Evolutionary conservation across 192 early-diverging fungal species (phyloP).

Genomic region (Coemansia sp.): DNA sequence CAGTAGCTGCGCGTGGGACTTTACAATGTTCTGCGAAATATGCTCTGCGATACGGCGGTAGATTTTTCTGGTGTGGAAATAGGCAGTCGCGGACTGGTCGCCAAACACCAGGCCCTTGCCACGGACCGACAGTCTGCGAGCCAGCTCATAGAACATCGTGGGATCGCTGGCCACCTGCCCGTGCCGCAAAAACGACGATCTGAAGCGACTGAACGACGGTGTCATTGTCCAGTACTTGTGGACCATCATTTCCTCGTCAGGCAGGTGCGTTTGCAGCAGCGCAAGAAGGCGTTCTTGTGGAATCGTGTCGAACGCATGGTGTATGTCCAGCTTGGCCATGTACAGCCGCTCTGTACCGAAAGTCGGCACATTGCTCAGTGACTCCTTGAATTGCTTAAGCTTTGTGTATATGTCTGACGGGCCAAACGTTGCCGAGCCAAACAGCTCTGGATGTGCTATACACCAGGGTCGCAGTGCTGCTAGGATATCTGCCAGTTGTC

Average conservation of each 20-base stretch:
- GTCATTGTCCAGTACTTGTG: conserved; percentile 60
- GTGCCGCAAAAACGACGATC: conserved; percentile 21
- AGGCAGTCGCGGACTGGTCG: conserved; percentile 67
- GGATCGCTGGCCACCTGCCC: conserved; percentile 41
- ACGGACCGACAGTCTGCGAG: conserved; percentile 44
- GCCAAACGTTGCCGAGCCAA: conserved; percentile 46
- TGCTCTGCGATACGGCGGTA: conserved; percentile 61
- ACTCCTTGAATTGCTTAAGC: conserved; percentile 47
- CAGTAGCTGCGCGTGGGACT: conserved; percentile 62
- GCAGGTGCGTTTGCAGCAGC: conserved; percentile 15
- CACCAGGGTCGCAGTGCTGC: conserved; percentile 31
- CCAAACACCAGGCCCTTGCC: conserved; percentile 64
- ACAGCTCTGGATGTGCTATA: conserved; percentile 20
- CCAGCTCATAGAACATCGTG: conserved; percentile 51
- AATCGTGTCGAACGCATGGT: conserved; percentile 79
- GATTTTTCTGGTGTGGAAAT: conserved; percentile 54
- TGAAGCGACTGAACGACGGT: conserved; percentile 29
- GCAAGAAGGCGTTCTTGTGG: conserved; percentile 63
- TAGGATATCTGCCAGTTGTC: conserved; percentile 15
- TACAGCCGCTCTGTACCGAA: conserved; percentile 43
- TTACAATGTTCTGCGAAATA: conserved; percentile 65
- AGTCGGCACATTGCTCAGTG: neutral
- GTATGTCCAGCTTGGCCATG: conserved; percentile 84
- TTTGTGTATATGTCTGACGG: conserved; percentile 50
- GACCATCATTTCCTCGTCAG: conserved; percentile 67